phyloP scores from a whole-genome alignment of 345 rosid species.

The Zanthoxylum bungeanum region DNA sequence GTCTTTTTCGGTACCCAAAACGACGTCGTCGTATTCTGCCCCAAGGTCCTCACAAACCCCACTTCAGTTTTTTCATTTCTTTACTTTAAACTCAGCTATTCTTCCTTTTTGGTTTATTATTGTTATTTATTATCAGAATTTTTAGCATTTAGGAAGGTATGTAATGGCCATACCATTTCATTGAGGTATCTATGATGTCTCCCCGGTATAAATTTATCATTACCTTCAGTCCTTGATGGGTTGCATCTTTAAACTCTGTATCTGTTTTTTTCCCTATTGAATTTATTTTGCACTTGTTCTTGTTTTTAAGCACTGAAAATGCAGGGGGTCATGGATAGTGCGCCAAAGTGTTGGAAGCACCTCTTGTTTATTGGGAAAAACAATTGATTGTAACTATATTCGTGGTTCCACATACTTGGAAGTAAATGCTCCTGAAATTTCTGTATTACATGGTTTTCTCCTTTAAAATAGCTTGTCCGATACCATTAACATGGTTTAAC shows the following conservation, averaged over 20 bases:
- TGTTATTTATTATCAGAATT: too few species aligned
- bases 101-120: too few species aligned
- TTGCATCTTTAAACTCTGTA: not conserved
- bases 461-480: not conserved
- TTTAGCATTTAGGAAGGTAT: too few species aligned
- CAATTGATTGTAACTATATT: conserved; percentile 92
- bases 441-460: not conserved
- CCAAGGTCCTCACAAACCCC: too few species aligned
- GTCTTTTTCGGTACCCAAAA: too few species aligned
- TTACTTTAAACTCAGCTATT: too few species aligned
- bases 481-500: not conserved
- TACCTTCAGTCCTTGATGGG: too few species aligned
- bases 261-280: not conserved
- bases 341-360: conserved; percentile 99
- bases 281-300: conserved; percentile 3
- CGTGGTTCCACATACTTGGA: conserved; percentile 84
- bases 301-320: conserved; percentile 1
- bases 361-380: conserved; percentile 92
- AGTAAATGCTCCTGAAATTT: conserved; percentile 34
- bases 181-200: too few species aligned
- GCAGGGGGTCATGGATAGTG: conserved; percentile 99
- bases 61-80: too few species aligned
- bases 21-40: too few species aligned
- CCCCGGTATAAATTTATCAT: not conserved
- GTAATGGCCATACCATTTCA: too few species aligned